Evolutionary conservation across 2,329 filamentous ascomycete species (phyloP).

Genomic region (Cladosporium colombiae): DNA sequence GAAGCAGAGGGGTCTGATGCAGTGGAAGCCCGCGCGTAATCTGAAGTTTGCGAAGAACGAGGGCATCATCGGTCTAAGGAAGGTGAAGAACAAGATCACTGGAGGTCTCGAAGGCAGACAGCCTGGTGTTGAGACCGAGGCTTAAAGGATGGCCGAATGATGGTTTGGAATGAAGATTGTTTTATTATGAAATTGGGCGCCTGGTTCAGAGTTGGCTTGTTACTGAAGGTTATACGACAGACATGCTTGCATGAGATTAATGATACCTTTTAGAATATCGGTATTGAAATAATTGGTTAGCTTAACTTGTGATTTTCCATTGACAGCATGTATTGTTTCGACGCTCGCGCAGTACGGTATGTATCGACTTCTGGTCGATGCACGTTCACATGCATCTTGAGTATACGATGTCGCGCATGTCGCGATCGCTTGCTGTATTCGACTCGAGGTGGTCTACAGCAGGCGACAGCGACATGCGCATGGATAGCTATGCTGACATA

Average conservation of each 20-base stretch:
- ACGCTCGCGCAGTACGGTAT: no score
- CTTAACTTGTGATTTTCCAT: not conserved
- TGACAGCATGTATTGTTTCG: no score
- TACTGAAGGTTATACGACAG: not conserved
- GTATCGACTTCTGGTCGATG: not conserved
- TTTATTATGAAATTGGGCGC: not conserved
- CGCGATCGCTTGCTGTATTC: not conserved
- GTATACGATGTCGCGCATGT: not conserved
- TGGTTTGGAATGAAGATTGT: not conserved
- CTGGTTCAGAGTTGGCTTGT: not conserved
- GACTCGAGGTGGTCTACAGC: not conserved
- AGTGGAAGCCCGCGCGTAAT: constrained; percentile 90
- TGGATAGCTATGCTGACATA: not conserved
- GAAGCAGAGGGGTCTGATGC: constrained; percentile 88
- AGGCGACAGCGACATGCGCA: not conserved
- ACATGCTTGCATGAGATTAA: constrained; percentile 16
- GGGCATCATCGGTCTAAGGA: constrained; percentile 73
- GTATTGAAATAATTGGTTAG: not conserved
- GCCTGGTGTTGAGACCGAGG: constrained; percentile 78
- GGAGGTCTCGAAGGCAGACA: constrained; percentile 73
- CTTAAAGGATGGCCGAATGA: constrained; percentile 18
- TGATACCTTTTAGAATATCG: not conserved
- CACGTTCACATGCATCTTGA: not conserved
- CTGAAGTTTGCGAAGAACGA: constrained; percentile 85
- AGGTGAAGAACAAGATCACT: constrained; percentile 74